Evolutionary conservation across 2,329 filamentous ascomycete species (phyloP).

Genomic region (Claviceps quebecensis): DNA sequence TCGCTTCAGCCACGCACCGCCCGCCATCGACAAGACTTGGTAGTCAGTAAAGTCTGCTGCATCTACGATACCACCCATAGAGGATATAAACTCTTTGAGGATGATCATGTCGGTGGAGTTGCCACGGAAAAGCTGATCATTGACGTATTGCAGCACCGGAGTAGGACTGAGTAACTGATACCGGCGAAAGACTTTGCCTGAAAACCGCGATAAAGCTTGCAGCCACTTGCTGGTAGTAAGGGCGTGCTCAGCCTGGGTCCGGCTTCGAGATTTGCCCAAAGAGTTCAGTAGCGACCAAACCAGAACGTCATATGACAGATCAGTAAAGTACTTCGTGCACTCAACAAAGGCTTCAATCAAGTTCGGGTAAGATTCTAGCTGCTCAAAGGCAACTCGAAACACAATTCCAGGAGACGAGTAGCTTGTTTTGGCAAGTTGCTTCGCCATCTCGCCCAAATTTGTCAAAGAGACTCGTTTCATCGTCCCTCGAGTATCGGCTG

Average conservation of each 20-base stretch:
- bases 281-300: conserved; percentile 83
- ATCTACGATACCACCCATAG: conserved; percentile 87
- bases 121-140: conserved; percentile 64
- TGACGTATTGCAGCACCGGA: conserved; percentile 81
- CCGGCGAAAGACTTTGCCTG: conserved; percentile 76
- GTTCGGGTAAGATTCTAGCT: conserved; percentile 90
- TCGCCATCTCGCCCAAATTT: conserved; percentile 74
- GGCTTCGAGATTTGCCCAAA: conserved; percentile 46
- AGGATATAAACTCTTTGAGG: conserved; percentile 74
- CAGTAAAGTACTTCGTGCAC: conserved; percentile 86
- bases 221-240: conserved; percentile 83
- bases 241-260: conserved; percentile 47
- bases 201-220: conserved; percentile 77
- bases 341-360: conserved; percentile 90
- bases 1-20: conserved; percentile 59
- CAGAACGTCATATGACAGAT: conserved; percentile 82
- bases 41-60: conserved; percentile 78
- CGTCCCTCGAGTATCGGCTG: conserved; percentile 66
- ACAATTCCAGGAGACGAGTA: conserved; percentile 83
- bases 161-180: conserved; percentile 73
- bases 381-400: conserved; percentile 74
- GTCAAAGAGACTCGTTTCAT: conserved; percentile 83
- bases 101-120: conserved; percentile 88
- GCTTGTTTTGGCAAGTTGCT: conserved; percentile 81
- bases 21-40: conserved; percentile 78